A percentile compares a stretch with the other conserved stretches of the same genome.
Conservation (phyloP, 106 monocot species). For the Agapanthus africanus region DNA sequence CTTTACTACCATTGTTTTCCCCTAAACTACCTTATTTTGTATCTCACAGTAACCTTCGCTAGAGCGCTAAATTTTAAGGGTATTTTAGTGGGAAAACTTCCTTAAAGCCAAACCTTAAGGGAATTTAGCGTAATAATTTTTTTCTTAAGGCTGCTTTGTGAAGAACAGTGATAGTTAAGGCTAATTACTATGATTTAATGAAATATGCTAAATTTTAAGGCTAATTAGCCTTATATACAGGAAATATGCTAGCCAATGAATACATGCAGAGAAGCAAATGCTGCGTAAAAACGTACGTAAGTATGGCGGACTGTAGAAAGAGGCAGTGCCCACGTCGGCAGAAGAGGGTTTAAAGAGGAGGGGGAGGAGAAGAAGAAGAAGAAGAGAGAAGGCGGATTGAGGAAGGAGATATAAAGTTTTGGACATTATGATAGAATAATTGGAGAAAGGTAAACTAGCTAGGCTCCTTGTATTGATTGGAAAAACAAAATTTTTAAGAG, state of each 20-base stretch:
- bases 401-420: not conserved
- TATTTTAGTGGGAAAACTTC: too few relatives aligned
- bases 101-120: too few relatives aligned
- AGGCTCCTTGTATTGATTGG: not conserved
- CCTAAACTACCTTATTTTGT: too few relatives aligned
- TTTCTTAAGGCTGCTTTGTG: too few relatives aligned
- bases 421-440: not conserved
- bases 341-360: conserved; percentile 5
- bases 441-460: not conserved
- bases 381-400: not conserved
- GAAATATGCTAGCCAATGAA: not conserved
- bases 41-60: too few relatives aligned
- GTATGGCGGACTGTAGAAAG: conserved; percentile 44
- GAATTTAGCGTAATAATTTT: too few relatives aligned
- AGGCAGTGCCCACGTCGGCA: conserved; percentile 54
- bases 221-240: not conserved
- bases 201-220: not conserved
- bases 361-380: conserved; percentile 7
- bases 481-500: not conserved
- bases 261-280: too few relatives aligned
- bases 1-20: too few relatives aligned
- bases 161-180: too few relatives aligned
- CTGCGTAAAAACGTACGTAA: conserved; percentile 32
- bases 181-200: too few relatives aligned
- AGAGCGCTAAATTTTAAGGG: too few relatives aligned